phyloP scores from a whole-genome alignment of 495 filamentous ascomycete species.

The Aspergillus funiculosus region DNA sequence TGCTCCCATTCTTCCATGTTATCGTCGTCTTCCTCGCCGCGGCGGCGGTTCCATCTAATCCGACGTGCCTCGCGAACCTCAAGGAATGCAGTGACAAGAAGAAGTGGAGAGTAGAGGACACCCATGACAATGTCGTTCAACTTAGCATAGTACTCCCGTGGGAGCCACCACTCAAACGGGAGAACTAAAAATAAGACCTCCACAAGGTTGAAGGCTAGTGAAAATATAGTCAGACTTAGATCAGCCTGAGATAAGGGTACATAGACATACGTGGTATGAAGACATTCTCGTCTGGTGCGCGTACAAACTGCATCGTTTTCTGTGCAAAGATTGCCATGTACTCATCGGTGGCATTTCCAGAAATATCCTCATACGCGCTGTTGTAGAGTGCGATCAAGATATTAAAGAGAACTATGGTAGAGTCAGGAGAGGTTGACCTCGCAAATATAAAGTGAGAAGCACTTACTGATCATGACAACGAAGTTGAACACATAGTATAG shows the following conservation, averaged over 20 bases:
- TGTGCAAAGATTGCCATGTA: slow-evolving; percentile 86
- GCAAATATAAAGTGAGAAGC: neutral
- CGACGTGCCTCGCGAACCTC: slow-evolving; percentile 64
- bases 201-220: slow-evolving; percentile 74
- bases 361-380: slow-evolving; percentile 92
- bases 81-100: slow-evolving; percentile 69
- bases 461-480: slow-evolving; percentile 75
- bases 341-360: slow-evolving; percentile 88
- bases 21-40: slow-evolving; percentile 89
- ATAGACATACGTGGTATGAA: slow-evolving; percentile 68
- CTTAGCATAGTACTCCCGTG: slow-evolving; percentile 57
- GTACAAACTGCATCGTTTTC: slow-evolving; percentile 92
- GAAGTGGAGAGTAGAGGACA: slow-evolving; percentile 75
- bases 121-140: slow-evolving; percentile 87
- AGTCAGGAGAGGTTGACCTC: slow-evolving; percentile 21
- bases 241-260: neutral
- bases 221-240: neutral
- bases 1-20: slow-evolving; percentile 90
- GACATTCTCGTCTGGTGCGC: slow-evolving; percentile 95
- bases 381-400: slow-evolving; percentile 97
- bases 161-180: slow-evolving; percentile 95
- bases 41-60: slow-evolving; percentile 64
- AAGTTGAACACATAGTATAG: slow-evolving; percentile 97
- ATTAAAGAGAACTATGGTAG: slow-evolving; percentile 66
- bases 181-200: slow-evolving; percentile 74